Evolutionary conservation across 345 rosid species (phyloP).

Genomic region (Brassica rapa): DNA sequence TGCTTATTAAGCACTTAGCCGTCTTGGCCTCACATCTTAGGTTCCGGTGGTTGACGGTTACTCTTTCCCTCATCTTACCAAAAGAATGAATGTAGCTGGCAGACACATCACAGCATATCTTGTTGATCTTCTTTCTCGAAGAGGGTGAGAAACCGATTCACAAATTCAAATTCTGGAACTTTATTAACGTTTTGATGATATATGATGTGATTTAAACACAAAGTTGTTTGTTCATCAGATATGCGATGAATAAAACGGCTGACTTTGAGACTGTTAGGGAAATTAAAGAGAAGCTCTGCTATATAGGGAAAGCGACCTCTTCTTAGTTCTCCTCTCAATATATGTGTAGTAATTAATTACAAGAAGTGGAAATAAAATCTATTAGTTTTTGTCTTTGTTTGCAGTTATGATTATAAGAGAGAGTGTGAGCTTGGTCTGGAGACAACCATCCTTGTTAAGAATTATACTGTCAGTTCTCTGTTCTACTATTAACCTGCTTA

Average conservation of each 20-base stretch:
- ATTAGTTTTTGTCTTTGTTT: neutral
- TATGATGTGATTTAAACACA: neutral
- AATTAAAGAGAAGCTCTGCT: conserved; percentile 97
- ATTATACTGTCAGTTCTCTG: conserved; percentile 76
- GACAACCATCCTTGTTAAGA: conserved; percentile 93
- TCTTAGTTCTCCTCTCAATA: conserved; percentile 4
- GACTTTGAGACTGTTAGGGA: conserved; percentile 97
- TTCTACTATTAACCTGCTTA: neutral
- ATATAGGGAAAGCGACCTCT: conserved; percentile 57
- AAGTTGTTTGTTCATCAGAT: conserved; percentile 51
- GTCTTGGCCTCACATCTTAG: conserved; percentile 44
- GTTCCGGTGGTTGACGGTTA: conserved; percentile 99
- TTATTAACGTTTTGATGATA: conserved; percentile 10
- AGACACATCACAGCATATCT: conserved; percentile 97
- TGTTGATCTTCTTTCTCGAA: conserved; percentile 87
- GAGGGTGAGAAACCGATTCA: conserved; percentile 67
- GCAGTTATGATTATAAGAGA: conserved; percentile 95
- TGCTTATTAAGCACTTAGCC: conserved; percentile 20
- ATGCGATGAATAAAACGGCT: conserved; percentile 84
- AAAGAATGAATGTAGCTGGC: conserved; percentile 98
- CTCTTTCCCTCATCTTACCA: conserved; percentile 97
- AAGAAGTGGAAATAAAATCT: conserved; percentile 7
- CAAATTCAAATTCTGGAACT: neutral
- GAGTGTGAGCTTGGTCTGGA: conserved; percentile 92
- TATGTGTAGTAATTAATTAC: conserved; percentile 1